phyloP scores from a whole-genome alignment of 441 rosid genomes.

The Croton laevigatus region DNA sequence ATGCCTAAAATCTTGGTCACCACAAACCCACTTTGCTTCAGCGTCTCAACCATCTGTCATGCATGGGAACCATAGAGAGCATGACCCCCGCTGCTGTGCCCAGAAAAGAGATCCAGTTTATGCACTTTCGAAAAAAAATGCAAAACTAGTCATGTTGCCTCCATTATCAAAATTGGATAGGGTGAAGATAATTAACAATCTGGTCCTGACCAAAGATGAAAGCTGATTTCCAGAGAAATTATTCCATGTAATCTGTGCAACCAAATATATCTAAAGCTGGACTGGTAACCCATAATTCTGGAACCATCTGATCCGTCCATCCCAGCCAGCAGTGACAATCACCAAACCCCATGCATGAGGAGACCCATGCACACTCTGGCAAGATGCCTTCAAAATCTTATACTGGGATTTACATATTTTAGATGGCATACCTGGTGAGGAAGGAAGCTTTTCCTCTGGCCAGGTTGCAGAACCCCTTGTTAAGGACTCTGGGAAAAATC shows the following conservation, averaged over 20 bases:
- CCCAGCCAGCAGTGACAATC: conserved; percentile 86
- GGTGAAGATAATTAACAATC: not conserved
- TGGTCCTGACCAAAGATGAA: conserved; percentile 8
- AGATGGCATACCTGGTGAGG: conserved; percentile 31
- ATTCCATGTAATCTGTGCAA: not conserved
- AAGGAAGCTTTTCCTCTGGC: conserved; percentile 91
- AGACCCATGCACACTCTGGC: conserved; percentile 53
- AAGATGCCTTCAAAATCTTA: conserved; percentile 56
- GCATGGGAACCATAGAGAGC: not conserved
- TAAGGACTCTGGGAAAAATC: conserved; percentile 52
- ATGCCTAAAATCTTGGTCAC: not conserved
- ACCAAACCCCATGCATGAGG: conserved; percentile 80
- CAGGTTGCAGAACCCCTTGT: conserved; percentile 85
- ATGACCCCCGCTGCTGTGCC: not conserved
- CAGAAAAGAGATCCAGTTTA: not conserved
- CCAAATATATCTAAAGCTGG: conserved; percentile 18
- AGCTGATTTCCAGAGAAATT: not conserved
- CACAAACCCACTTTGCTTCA: not conserved
- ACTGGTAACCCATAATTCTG: conserved; percentile 83
- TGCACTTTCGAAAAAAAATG: not conserved
- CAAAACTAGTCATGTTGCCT: not conserved
- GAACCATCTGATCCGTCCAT: conserved; percentile 84
- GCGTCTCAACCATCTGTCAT: not conserved
- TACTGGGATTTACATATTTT: conserved; percentile 37
- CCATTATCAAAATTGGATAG: conserved; percentile 12